phyloP scores from a whole-genome alignment of 768 basidiomycete species.

The Macrocybe gigantea region DNA sequence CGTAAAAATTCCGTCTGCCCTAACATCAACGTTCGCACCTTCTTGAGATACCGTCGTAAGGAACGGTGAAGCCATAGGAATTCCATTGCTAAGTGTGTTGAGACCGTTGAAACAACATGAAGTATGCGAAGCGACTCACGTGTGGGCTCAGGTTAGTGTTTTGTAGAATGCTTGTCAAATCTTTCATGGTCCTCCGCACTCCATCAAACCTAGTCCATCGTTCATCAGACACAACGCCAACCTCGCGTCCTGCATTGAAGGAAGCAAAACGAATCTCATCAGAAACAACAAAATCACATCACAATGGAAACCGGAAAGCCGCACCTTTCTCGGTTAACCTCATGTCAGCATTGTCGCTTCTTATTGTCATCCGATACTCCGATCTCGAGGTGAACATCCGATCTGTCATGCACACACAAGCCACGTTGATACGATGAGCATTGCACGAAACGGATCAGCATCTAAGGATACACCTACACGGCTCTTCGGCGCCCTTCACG shows the following conservation, averaged over 20 bases:
- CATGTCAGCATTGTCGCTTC: slow-evolving; percentile 86
- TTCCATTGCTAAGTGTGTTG: slow-evolving; percentile 26
- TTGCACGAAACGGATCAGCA: background rate
- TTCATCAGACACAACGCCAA: slow-evolving; percentile 38
- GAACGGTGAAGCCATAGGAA: slow-evolving; percentile 35
- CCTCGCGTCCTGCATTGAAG: slow-evolving; percentile 27
- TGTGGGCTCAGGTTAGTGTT: slow-evolving; percentile 36
- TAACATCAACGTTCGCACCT: slow-evolving; percentile 22
- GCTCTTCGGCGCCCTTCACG: slow-evolving; percentile 85
- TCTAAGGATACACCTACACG: slow-evolving; percentile 48
- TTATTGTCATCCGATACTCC: slow-evolving; percentile 83
- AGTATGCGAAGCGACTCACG: slow-evolving; percentile 12
- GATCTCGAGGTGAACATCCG: slow-evolving; percentile 93
- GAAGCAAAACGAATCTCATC: too few species aligned
- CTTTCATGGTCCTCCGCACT: slow-evolving; percentile 24
- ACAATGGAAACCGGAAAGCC: slow-evolving; percentile 4
- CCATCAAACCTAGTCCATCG: slow-evolving; percentile 35
- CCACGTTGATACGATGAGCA: background rate
- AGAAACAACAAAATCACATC: background rate
- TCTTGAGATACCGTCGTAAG: slow-evolving; percentile 36
- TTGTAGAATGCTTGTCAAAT: slow-evolving; percentile 31
- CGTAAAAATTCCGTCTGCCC: background rate
- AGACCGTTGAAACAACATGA: background rate
- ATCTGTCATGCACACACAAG: slow-evolving; percentile 38
- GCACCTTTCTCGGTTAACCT: slow-evolving; percentile 74